Evolutionary conservation across 2,329 filamentous ascomycete species (phyloP).

Genomic region (Botryotinia convoluta): DNA sequence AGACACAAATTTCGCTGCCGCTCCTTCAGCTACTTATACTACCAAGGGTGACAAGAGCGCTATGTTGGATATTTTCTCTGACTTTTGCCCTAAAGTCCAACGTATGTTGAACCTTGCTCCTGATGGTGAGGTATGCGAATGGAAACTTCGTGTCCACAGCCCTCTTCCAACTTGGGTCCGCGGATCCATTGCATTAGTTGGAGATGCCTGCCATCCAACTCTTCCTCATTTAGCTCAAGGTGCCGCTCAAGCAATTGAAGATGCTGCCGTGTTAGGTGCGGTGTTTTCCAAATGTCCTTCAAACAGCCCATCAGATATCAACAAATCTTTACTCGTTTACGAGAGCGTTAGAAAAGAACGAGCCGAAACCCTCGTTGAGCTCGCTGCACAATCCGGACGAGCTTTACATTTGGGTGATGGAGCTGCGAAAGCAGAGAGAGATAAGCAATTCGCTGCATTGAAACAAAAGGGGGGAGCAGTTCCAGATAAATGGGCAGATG

Average conservation of each 20-base stretch:
- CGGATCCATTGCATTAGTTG: conserved; percentile 54
- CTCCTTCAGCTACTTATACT: conserved; percentile 59
- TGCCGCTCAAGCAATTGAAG: conserved; percentile 66
- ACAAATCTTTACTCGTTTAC: conserved; percentile 52
- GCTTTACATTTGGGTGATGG: conserved; percentile 58
- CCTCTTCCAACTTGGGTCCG: conserved; percentile 57
- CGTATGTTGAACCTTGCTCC: conserved; percentile 59
- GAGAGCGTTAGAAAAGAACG: conserved; percentile 55
- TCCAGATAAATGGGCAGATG: conserved; percentile 69
- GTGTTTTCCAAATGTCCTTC: conserved; percentile 45
- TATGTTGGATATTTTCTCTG: conserved; percentile 60
- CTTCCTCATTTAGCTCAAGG: conserved; percentile 67
- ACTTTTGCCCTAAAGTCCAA: conserved; percentile 59
- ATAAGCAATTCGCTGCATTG: conserved; percentile 53
- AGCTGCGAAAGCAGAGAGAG: conserved; percentile 56
- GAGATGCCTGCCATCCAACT: conserved; percentile 66
- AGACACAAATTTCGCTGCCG: conserved; percentile 57
- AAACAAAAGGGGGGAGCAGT: conserved; percentile 45
- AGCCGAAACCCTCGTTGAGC: conserved; percentile 50
- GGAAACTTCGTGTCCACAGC: conserved; percentile 59
- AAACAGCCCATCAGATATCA: conserved; percentile 41
- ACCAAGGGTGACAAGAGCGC: conserved; percentile 58
- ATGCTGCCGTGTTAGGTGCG: conserved; percentile 59
- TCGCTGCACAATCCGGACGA: conserved; percentile 51
- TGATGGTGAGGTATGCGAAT: conserved; percentile 62